Base-by-base conservation (phyloP, 768 basidiomycete species). In the Pleurotus citrinopileatus region DNA sequence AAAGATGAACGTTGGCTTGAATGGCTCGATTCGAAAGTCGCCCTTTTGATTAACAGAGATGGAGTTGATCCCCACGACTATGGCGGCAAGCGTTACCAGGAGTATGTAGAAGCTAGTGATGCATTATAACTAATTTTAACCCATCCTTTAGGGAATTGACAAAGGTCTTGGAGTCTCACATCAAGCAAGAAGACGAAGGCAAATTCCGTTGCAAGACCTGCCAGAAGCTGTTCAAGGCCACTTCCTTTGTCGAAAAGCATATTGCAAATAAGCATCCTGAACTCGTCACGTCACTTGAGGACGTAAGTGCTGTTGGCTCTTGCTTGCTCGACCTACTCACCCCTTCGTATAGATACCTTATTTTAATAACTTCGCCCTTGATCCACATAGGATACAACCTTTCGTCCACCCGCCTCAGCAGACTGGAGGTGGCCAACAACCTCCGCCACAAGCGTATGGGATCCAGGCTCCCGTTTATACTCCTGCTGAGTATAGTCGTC, bases 161-260 rank as follows among this genome's bases (percentile, higher is more conserved):
- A 47, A 91, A 87, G 63, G 79, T 86, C 10, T 84, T 87, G 20
- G 89, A 89, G 53, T 86, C 86, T 1, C 80, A 79, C 67, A 82
- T 98, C 68, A 95, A 95, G 71, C 90, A 94, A 67, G 96, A 98
- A 70, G 96, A 98, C 60, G 93, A 96, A 70, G 91, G 88, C 63
- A 98, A 97, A 67, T 98, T 91, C 74, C 81, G 97, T 59, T 99
- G 97, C 75, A 96, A 92, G 75, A 87, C 86, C 25, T 99, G 97
- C 70, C 87, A 86, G 71, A 99, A 99, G 74, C 78, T 98, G 19
- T 99, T 99, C 86, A 95, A 95, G 68, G 97, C 94, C 3, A 89
- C 91, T 28, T 85, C 94, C 22, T 99, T 98, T 71, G 91, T 98
- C 44, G 93, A 96, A 73, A 98, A 98, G 77, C 97, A 99, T 67